phyloP scores from a whole-genome alignment of 257 asterid species.

The Ocimum tenuiflorum region DNA sequence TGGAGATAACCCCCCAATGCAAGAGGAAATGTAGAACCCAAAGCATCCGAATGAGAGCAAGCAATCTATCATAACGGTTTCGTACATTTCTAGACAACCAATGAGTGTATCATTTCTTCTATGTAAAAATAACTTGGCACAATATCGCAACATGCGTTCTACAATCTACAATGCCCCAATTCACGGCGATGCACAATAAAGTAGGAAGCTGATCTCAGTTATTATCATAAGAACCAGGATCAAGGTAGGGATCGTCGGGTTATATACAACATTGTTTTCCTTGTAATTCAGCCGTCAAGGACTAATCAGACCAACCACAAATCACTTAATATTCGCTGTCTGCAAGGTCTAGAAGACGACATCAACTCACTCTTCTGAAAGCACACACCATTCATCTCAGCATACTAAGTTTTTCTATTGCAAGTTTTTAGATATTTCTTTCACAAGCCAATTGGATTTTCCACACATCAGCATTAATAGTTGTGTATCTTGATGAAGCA shows the following conservation, averaged over 20 bases:
- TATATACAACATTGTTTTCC: background rate
- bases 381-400: background rate
- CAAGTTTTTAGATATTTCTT: no score
- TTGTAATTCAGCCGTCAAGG: background rate
- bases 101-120: background rate
- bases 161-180: background rate
- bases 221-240: background rate
- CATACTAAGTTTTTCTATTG: background rate
- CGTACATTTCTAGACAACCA: background rate
- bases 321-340: background rate
- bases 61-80: background rate
- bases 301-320: background rate
- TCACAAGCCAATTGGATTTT: no score
- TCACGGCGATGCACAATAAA: background rate
- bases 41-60: background rate
- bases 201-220: background rate
- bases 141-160: background rate
- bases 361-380: background rate
- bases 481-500: no score
- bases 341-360: background rate
- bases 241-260: background rate
- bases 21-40: no score
- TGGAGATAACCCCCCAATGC: no score
- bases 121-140: background rate
- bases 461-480: no score